Percentiles rank a stretch among this genome's conserved stretches.
Evolutionary conservation across 2,329 filamentous ascomycete genomes (phyloP).

Genomic region (Phyllachora maydis): DNA sequence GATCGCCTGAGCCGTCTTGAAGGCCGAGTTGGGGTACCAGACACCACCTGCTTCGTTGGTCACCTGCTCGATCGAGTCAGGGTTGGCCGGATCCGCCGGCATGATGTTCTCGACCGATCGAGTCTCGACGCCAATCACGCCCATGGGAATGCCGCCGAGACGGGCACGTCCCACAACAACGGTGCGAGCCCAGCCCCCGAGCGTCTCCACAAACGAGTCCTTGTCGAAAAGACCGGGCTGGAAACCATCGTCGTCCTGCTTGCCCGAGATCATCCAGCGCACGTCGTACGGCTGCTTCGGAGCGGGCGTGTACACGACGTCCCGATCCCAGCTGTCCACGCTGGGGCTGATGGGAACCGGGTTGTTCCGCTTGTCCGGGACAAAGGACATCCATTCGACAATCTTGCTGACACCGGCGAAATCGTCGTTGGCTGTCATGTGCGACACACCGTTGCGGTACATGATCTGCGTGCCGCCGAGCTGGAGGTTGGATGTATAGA

Average conservation of each 20-base stretch:
- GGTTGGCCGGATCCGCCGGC: constrained; percentile 91
- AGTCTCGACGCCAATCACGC: constrained; percentile 94
- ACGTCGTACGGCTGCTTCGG: constrained; percentile 82
- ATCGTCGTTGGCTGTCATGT: constrained; percentile 95
- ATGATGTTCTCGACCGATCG: constrained; percentile 92
- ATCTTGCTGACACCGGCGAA: constrained; percentile 97
- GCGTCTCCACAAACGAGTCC: constrained; percentile 88
- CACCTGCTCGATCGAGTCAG: constrained; percentile 93
- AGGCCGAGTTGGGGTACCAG: constrained; percentile 99
- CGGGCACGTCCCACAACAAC: constrained; percentile 93
- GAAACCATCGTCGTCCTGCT: constrained; percentile 70
- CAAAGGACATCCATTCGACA: constrained; percentile 92
- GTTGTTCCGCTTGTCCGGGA: constrained; percentile 85
- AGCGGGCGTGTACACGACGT: constrained; percentile 64
- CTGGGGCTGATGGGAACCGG: constrained; percentile 84
- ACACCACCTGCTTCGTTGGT: constrained; percentile 91
- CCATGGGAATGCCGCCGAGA: constrained; percentile 90
- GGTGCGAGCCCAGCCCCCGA: constrained; percentile 91
- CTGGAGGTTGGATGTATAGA: constrained; percentile 97
- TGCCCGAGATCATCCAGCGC: constrained; percentile 78
- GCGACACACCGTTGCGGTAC: constrained; percentile 99
- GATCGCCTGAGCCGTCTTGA: constrained; percentile 98
- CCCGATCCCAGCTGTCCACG: constrained; percentile 78
- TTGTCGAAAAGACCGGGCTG: constrained; percentile 86
- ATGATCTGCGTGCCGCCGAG: constrained; percentile 99